Conservation (phyloP, 495 filamentous ascomycete genomes). For the Aspergillus leporis region DNA sequence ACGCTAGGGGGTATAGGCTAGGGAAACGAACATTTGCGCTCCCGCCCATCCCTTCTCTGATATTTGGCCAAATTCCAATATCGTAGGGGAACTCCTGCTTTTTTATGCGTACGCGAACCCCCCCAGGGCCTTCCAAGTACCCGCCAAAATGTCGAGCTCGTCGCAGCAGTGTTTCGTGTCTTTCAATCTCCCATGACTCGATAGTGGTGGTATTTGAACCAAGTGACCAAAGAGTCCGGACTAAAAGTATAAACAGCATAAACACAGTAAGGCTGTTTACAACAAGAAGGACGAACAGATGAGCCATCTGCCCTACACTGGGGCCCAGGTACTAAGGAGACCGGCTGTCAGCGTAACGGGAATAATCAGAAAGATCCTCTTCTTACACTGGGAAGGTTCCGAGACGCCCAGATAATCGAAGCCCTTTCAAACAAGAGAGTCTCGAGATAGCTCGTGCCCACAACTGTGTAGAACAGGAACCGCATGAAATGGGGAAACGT, state of each 20-base stretch:
- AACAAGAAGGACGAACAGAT: conserved; percentile 65
- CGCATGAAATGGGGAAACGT: conserved; percentile 90
- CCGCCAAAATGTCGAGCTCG: conserved; percentile 58
- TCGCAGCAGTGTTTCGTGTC: conserved; percentile 73
- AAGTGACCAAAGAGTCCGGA: conserved; percentile 58
- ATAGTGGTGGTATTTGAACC: conserved; percentile 77
- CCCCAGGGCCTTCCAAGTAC: conserved; percentile 61
- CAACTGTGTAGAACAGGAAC: conserved; percentile 77
- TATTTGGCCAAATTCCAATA: conserved; percentile 80
- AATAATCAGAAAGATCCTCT: not conserved
- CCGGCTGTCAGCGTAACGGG: conserved; percentile 13
- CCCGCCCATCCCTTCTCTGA: conserved; percentile 73
- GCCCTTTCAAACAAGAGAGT: conserved; percentile 58
- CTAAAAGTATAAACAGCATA: conserved; percentile 63
- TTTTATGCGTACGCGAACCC: conserved; percentile 53
- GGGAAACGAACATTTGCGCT: conserved; percentile 43
- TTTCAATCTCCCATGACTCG: conserved; percentile 89
- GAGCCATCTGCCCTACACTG: conserved; percentile 56
- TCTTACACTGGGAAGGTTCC: conserved; percentile 67
- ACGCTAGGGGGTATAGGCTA: not conserved
- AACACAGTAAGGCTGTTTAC: conserved; percentile 64
- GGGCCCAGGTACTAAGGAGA: conserved; percentile 72
- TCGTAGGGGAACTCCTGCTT: conserved; percentile 90
- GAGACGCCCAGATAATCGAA: conserved; percentile 62
- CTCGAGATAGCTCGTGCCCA: conserved; percentile 65